Base-by-base conservation (phyloP, 1,284 basidiomycete species). In the Ceratobasidium sp. region DNA sequence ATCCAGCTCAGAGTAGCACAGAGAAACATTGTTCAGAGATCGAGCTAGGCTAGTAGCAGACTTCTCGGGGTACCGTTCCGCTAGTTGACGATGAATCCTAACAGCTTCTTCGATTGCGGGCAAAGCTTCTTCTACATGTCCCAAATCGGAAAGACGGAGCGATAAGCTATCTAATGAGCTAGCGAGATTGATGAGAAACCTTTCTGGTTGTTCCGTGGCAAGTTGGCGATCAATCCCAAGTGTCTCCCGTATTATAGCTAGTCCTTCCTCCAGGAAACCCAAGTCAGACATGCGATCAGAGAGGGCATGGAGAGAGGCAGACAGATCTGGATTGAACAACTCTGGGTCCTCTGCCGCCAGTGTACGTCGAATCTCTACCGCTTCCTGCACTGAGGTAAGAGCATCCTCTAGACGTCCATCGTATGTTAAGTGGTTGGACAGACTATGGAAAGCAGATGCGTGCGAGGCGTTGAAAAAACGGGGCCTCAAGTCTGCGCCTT, bases 371-470 rank as follows among this genome's bases (percentile, higher is more conserved):
- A 67, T 52, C 23, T 64, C n/a, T 28, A 57, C 52, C 1, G 66
- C n/a, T 52, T 69, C 66, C 35, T 44, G 44, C 3, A 49, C 35
- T 7, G 66, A 50, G 30, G 14, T 35, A 13, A 69, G 52, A n/a
- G 50, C 66, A 41, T 69, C 50, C n/a, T 57, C 30, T 13, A 43
- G 30, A 5, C 43, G 49, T 35, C 43, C 55, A 16, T 57, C 5
- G 30, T 47, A 11, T 5, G 66, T 57, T 8, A 69, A 52, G 18
- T 16, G 44, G 21, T 23, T 26, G 9, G 66, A 69, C 18, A 69
- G 66, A 18, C 28, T 57, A 14, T 38, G 11, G 21, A 69, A 52
- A 41, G 55, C n/a, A n/a, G n/a, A n/a, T n/a, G n/a, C n/a, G n/a
- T n/a, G n/a, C n/a, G n/a, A n/a, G n/a, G n/a, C n/a, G n/a, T n/a